These are phyloP conservation scores for Phylloporus arenicola DNA, from an alignment of 768 basidiomycete species.

Conservation along the genomic window DNA sequence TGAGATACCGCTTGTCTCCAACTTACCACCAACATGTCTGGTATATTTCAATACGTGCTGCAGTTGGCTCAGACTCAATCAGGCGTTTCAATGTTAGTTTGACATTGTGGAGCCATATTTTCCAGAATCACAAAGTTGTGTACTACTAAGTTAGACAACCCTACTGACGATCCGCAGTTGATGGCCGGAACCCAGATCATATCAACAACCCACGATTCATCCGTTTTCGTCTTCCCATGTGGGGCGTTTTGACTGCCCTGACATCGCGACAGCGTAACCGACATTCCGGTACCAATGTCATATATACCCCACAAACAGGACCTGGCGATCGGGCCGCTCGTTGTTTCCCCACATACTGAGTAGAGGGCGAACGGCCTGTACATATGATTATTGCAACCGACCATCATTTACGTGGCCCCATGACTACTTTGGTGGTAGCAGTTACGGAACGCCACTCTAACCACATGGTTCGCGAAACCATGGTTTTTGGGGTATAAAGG, in stretches of 20 bases:
- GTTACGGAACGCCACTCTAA: not conserved
- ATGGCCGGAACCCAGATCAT: not conserved
- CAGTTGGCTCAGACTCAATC: not conserved
- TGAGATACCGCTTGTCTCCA: too few species aligned
- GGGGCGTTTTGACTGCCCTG: not conserved
- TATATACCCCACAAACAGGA: not conserved
- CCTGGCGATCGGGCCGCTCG: not conserved
- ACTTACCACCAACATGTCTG: too few species aligned
- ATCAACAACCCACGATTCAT: not conserved
- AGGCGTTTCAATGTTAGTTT: not conserved
- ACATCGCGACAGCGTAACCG: not conserved
- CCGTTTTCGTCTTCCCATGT: not conserved
- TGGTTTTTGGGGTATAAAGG: constrained; percentile 14
- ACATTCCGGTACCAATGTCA: not conserved
- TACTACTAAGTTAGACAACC: too few species aligned
- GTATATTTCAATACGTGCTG: too few species aligned
- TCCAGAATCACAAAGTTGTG: too few species aligned
- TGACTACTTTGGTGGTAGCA: not conserved
- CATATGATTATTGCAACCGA: not conserved
- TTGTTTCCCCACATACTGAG: not conserved
- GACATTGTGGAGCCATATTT: not conserved
- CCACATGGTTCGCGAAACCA: constrained; percentile 5
- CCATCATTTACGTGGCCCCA: not conserved
- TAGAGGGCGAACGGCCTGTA: not conserved
- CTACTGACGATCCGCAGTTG: not conserved